Evolutionary conservation across 2,329 filamentous ascomycete species (phyloP).

Genomic region (Pseudogymnoascus sp.): DNA sequence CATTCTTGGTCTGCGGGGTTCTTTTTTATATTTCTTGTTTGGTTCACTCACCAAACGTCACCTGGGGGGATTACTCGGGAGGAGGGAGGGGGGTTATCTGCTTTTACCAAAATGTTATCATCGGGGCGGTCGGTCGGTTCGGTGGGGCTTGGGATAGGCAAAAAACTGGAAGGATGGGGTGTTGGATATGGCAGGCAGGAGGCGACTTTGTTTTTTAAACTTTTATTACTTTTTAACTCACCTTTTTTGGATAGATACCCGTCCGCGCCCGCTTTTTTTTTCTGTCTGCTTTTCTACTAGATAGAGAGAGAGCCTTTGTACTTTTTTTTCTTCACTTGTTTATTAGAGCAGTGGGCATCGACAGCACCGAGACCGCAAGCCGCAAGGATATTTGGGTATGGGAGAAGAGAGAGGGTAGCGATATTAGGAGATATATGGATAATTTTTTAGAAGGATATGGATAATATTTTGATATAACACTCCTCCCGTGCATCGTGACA

Average conservation of each 20-base stretch:
- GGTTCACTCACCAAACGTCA: no score
- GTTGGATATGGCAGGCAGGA: neutral
- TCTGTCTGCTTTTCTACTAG: neutral
- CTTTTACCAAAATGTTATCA: neutral
- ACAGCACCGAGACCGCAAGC: neutral
- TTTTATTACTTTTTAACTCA: neutral
- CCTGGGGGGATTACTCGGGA: no score
- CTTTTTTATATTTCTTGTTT: no score
- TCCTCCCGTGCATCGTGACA: no score
- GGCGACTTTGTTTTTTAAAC: neutral
- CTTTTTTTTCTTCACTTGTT: neutral
- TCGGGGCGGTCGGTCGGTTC: neutral
- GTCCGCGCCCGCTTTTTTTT: neutral
- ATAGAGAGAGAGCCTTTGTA: neutral
- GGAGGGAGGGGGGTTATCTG: neutral
- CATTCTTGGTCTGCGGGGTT: no score
- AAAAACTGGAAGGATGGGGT: neutral
- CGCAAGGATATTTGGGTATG: neutral
- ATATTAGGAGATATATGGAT: no score
- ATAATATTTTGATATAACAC: neutral
- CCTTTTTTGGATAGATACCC: neutral
- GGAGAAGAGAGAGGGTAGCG: no score
- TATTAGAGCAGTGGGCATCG: neutral
- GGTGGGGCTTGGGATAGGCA: no score
- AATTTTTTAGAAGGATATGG: neutral